These are phyloP conservation scores for Sclerotinia sclerotiorum DNA, from an alignment of 2,329 filamentous ascomycete genomes.

Conservation along the genomic window DNA sequence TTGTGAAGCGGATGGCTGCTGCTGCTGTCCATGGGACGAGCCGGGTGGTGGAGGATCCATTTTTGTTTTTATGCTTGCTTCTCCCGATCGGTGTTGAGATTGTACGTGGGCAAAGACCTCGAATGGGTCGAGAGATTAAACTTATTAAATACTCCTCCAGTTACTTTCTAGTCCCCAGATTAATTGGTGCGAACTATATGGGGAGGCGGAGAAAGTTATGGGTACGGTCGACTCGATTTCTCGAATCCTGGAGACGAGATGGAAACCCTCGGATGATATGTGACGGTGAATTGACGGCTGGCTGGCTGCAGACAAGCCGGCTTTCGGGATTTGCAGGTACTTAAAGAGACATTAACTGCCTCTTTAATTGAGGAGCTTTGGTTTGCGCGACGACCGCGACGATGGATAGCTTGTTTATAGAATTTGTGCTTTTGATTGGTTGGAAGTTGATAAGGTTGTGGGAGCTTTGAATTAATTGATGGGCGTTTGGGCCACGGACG, in stretches of 20 bases:
- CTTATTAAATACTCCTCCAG: background rate
- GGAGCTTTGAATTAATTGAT: constrained; percentile 11
- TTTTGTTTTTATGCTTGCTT: constrained; percentile 29
- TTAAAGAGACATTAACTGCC: constrained; percentile 7
- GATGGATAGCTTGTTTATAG: constrained; percentile 19
- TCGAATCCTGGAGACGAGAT: constrained; percentile 6
- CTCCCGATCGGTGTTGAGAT: constrained; percentile 13
- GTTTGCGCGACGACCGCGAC: constrained; percentile 24
- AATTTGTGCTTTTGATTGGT: constrained; percentile 19
- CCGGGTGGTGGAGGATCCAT: constrained; percentile 58
- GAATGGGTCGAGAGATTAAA: constrained; percentile 1
- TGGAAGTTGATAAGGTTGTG: constrained; percentile 14
- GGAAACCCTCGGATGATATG: background rate
- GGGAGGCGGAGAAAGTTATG: constrained; percentile 9
- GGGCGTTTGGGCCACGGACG: background rate
- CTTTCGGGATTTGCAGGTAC: background rate
- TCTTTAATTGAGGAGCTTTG: constrained; percentile 6
- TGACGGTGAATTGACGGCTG: background rate
- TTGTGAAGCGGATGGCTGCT: constrained; percentile 47
- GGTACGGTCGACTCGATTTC: constrained; percentile 5
- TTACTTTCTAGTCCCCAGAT: constrained; percentile 10
- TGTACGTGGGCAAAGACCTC: constrained; percentile 3
- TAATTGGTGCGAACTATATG: background rate
- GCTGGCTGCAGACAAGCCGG: constrained; percentile 13
- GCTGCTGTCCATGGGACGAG: constrained; percentile 56